Base-by-base conservation (phyloP, 306 rosid genomes). In the Lotus japonicus region DNA sequence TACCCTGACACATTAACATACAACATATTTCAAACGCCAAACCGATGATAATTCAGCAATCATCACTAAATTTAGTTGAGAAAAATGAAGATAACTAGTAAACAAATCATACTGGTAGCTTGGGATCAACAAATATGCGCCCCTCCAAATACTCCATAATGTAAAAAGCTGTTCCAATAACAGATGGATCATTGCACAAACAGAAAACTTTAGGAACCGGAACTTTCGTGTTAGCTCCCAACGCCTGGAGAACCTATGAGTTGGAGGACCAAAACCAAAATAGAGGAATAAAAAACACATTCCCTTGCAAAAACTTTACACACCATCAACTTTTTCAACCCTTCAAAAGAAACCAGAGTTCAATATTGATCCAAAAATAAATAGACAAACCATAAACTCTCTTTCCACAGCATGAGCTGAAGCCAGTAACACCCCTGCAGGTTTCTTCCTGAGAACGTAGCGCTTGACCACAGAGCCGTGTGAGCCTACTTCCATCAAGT, bases 341-440 rank as follows among this genome's bases (percentile, higher is more conserved):
- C 19, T 41, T 14, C 21, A 61, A 62, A 68, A 61, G 6, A 76
- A 43, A 8, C 26, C 7, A 59, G 19, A 10, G 6, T 26, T 39
- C 8, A 67, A 38, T 8, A 44, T 31, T 9, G 2, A 51, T 13
- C 12, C 7, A 68, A 5, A 42, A 17, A 14, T 21, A 3, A 66
- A 46, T 1, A 36, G 38, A 65, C 46, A 72, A 68, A 94, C 99
- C 99, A 81, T 80, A 81, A 90, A 94, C 57, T 94, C 99, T 82
- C 99, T 86, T 48, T 94, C 97, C 0, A 94, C 90, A 41, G 97
- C 99, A 69, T 94, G 99, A 77, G 99, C 99, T 36, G 96, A 94
- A 28, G 85, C 81, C 14, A 88, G 85, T 85, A 94, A 67, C 54
- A 54, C 67, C 72, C 99, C 97, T 0, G 96, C 72, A 55, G 99